Evolutionary conservation across 2,329 filamentous ascomycete species (phyloP), one percentile per base, ranked within the genome.

Genomic region (Epichloe baconii): DNA sequence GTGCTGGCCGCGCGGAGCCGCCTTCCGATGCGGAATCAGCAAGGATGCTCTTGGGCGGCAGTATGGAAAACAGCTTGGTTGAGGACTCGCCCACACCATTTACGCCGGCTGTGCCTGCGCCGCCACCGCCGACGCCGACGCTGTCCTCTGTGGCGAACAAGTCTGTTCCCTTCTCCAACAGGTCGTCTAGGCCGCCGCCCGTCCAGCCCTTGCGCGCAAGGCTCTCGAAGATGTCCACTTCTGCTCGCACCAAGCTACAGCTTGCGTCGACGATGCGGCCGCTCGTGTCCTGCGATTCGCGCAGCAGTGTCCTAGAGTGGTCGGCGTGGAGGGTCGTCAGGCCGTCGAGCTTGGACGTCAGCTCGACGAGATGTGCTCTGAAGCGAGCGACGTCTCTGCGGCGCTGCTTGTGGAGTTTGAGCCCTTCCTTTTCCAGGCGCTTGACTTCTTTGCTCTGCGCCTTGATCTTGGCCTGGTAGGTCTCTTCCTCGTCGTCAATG

Each of bases 191-290:
- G 0, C 82, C 82, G 34, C 81, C 82, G 38, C 82, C 82, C 19
- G 70, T 76, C 82, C 81, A 85, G 7, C 82, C 82, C 59, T 85
- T 85, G 53, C 80, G 69, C 19, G 82, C 81, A 23, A 85, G 66
- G 23, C 76, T 72, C 67, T 85, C 82, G 52, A 83, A 84, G 31
- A 85, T 85, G 64, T 85, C 82, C 19, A 85, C 78, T 66, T 85
- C 82, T 50, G 82, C 82, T 17, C 82, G 71, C 12, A 84, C 81
- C 11, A 85, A 71, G 54, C 77, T 80, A 59, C 80, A 83, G 59
- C 78, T 77, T 17, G 80, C 79, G 52, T 85, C 81, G 17, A 83
- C 73, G 57, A 85, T 82, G 56, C 72, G 71, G 26, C 66, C 70
- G 58, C 79, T 82, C 56, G 80, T 80, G 57, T 83, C 80, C 64